These are phyloP conservation scores for Acanthamoeba sp. DNA, from an alignment of 208 protist species.

Conservation along the genomic window DNA sequence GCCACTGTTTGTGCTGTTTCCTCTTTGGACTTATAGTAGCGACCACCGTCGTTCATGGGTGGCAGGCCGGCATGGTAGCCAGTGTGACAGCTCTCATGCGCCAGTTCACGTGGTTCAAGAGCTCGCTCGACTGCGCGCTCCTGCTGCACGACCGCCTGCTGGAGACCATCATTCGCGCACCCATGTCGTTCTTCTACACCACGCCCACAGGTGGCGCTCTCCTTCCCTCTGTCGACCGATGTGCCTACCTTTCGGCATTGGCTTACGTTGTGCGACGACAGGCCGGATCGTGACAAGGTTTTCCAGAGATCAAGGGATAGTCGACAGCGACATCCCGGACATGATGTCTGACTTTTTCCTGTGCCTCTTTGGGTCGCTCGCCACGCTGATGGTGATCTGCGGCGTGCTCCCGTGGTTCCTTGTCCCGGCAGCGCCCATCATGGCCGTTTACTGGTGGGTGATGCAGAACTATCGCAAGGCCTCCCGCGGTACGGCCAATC, in stretches of 20 bases:
- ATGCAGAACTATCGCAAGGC: slow-evolving; percentile 60
- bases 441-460: slow-evolving; percentile 75
- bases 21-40: background rate
- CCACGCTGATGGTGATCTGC: slow-evolving; percentile 53
- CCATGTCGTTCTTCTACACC: slow-evolving; percentile 37
- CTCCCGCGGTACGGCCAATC: background rate
- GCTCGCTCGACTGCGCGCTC: background rate
- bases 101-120: slow-evolving; percentile 38
- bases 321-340: slow-evolving; percentile 87
- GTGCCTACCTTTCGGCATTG: slow-evolving; percentile 37
- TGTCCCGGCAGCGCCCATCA: slow-evolving; percentile 47
- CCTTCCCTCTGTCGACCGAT: background rate
- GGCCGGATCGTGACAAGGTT: slow-evolving; percentile 97
- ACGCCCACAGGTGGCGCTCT: background rate
- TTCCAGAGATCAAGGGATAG: slow-evolving; percentile 91
- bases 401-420: slow-evolving; percentile 71
- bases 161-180: slow-evolving; percentile 6
- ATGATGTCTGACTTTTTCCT: slow-evolving; percentile 25
- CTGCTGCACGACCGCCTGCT: slow-evolving; percentile 23
- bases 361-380: background rate
- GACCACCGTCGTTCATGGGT: background rate
- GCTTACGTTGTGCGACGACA: background rate
- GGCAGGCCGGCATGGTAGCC: background rate
- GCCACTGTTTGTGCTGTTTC: background rate
- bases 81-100: background rate